Percentiles rank a stretch among this genome's conserved stretches.
These are phyloP conservation scores for Chrysanthemum lavandulifolium DNA, from an alignment of 129 eudicot species.

Conservation along the genomic window DNA sequence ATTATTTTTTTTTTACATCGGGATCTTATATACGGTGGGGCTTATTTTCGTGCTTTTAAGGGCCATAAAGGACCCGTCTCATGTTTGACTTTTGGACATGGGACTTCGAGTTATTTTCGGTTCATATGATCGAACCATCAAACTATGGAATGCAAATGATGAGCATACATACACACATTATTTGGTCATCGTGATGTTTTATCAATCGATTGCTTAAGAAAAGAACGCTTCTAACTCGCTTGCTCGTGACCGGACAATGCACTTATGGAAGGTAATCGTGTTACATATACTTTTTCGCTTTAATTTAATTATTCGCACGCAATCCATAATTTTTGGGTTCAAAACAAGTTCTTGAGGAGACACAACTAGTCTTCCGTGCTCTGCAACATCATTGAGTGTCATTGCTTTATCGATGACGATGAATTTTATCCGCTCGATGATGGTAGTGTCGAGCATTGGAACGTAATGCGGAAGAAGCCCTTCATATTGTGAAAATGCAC, in stretches of 20 bases:
- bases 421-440: slow-evolving; percentile 98
- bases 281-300: neutral
- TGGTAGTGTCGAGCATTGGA: slow-evolving; percentile 94
- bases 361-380: slow-evolving; percentile 83
- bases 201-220: slow-evolving; percentile 76
- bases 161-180: slow-evolving; percentile 64
- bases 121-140: slow-evolving; percentile 77
- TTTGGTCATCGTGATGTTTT: slow-evolving; percentile 97
- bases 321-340: neutral
- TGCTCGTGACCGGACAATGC: slow-evolving; percentile 95
- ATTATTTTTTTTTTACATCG: neutral
- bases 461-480: slow-evolving; percentile 67
- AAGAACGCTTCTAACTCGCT: slow-evolving; percentile 84
- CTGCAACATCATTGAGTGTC: slow-evolving; percentile 83
- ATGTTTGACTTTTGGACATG: slow-evolving; percentile 90
- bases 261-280: slow-evolving; percentile 74
- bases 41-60: slow-evolving; percentile 71
- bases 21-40: slow-evolving; percentile 3
- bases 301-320: neutral
- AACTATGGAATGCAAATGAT: slow-evolving; percentile 96
- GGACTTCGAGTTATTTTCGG: slow-evolving; percentile 97
- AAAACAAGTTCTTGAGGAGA: slow-evolving; percentile 83
- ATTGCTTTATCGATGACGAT: slow-evolving; percentile 81
- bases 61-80: slow-evolving; percentile 96
- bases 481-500: slow-evolving; percentile 82